Conservation (phyloP, 2,329 filamentous ascomycete species). For the Colletotrichum paranaense region DNA sequence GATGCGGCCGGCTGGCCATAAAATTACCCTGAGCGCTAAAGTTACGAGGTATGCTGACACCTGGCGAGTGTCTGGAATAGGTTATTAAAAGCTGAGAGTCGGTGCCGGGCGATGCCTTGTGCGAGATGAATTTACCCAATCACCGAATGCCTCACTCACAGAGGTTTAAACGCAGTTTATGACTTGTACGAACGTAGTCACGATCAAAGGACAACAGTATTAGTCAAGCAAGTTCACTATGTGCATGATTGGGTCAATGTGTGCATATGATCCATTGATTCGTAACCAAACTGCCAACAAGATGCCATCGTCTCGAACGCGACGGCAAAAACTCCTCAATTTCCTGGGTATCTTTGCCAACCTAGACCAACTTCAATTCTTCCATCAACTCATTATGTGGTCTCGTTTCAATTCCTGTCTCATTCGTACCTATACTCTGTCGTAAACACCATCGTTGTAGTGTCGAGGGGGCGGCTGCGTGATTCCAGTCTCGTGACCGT, state of each 20-base stretch:
- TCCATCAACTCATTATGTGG: slow-evolving; percentile 30
- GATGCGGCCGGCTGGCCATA: slow-evolving; percentile 33
- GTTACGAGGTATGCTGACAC: slow-evolving; percentile 20
- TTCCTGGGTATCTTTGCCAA: slow-evolving; percentile 29
- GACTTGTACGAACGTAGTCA: not conserved
- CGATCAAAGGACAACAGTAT: not conserved
- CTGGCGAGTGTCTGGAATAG: slow-evolving; percentile 31
- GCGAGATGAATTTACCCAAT: not conserved
- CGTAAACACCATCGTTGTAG: slow-evolving; percentile 52
- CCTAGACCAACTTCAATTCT: not conserved
- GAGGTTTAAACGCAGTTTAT: not conserved
- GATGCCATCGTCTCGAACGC: not conserved
- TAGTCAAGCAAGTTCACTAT: not conserved
- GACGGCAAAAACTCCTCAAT: not conserved
- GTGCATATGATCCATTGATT: not conserved
- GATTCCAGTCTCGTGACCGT: slow-evolving; percentile 28
- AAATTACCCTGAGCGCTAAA: not conserved
- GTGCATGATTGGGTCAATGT: not conserved
- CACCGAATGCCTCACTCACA: not conserved
- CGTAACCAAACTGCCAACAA: slow-evolving; percentile 1
- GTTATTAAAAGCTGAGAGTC: slow-evolving; percentile 12
- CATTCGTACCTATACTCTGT: slow-evolving; percentile 33
- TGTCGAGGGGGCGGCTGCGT: slow-evolving; percentile 41
- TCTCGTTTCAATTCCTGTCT: slow-evolving; percentile 1
- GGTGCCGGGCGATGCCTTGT: not conserved